Percentiles rank a stretch among this genome's conserved stretches.
phyloP scores from a whole-genome alignment of 148 eudicot species.

The Cornus controversa region DNA sequence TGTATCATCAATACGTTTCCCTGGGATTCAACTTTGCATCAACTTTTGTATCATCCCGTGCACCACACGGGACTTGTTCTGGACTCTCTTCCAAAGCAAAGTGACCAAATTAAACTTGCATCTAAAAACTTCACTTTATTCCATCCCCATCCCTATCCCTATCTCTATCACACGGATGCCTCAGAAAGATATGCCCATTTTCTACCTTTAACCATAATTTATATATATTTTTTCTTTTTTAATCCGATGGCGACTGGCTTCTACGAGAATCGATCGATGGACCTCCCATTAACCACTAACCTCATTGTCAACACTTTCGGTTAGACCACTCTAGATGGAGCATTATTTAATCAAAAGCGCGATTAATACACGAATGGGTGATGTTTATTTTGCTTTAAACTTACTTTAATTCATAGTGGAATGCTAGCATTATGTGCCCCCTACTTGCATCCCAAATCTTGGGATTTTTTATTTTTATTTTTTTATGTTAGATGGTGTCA shows the following conservation, averaged over 20 bases:
- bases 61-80: constrained; percentile 14
- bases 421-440: neutral
- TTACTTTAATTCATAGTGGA: neutral
- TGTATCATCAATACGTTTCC: neutral
- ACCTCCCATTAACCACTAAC: too few relatives aligned
- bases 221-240: too few relatives aligned
- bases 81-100: neutral
- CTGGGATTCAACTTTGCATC: neutral
- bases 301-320: constrained; percentile 18
- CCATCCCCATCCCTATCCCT: too few relatives aligned
- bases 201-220: constrained; percentile 6
- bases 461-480: too few relatives aligned
- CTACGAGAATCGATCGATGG: too few relatives aligned
- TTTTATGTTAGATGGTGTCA: neutral
- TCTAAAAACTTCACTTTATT: constrained; percentile 30
- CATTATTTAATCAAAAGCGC: constrained; percentile 10
- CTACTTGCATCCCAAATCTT: neutral
- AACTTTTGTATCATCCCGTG: constrained; percentile 10
- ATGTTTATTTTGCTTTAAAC: neutral
- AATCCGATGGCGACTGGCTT: too few relatives aligned
- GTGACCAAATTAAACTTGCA: constrained; percentile 1
- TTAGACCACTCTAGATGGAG: constrained; percentile 2
- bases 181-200: neutral
- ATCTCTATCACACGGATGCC: constrained; percentile 12
- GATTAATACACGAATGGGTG: constrained; percentile 31